Evolutionary conservation across 2,329 filamentous ascomycete genomes (phyloP).

Genomic region (Chaetomium sp.): DNA sequence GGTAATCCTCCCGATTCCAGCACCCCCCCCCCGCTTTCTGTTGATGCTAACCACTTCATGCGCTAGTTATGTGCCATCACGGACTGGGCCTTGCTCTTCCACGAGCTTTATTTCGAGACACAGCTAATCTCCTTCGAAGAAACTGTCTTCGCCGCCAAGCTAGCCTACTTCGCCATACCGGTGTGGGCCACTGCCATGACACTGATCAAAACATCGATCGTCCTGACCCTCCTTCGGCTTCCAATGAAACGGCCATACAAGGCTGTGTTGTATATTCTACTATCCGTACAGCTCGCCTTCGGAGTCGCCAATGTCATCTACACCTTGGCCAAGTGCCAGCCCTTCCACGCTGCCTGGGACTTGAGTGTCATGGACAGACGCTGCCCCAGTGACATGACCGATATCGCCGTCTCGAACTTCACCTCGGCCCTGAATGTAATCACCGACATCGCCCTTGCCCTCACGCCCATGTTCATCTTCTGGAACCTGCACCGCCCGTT

Average conservation of each 20-base stretch:
- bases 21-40: not conserved
- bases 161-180: constrained; percentile 27
- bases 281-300: constrained; percentile 19
- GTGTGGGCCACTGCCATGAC: constrained; percentile 31
- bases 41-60: not conserved
- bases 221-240: constrained; percentile 27
- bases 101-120: constrained; percentile 16
- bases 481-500: constrained; percentile 28
- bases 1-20: constrained; percentile 11
- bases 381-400: constrained; percentile 9
- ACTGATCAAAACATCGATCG: constrained; percentile 28
- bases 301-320: constrained; percentile 25
- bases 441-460: constrained; percentile 27
- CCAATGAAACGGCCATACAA: constrained; percentile 16
- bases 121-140: constrained; percentile 11
- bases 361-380: not conserved
- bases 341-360: constrained; percentile 26
- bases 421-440: constrained; percentile 27
- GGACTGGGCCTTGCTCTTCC: constrained; percentile 25
- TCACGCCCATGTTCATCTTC: constrained; percentile 28
- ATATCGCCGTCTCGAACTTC: constrained; percentile 22
- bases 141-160: constrained; percentile 8
- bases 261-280: constrained; percentile 19
- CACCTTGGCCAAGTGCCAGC: constrained; percentile 27
- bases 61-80: constrained; percentile 22